phyloP scores from a whole-genome alignment of 805 yeast genomes.

The Gaillardinia entomophila region DNA sequence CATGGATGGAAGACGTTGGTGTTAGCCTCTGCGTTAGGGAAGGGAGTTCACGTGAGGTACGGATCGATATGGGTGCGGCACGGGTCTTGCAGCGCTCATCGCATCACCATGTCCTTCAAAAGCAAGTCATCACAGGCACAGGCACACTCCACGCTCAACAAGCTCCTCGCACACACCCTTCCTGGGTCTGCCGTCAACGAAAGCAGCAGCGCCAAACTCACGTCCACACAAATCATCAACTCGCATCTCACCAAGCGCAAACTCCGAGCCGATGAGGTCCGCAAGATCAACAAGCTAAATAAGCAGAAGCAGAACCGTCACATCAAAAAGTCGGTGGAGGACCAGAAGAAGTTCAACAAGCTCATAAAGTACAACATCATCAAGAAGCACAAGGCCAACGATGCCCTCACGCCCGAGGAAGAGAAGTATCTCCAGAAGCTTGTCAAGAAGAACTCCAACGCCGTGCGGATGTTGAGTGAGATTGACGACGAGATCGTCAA shows the following conservation, averaged over 20 bases:
- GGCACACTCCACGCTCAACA: slow-evolving; percentile 18
- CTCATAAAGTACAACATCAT: slow-evolving; percentile 34
- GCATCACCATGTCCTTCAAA: slow-evolving; percentile 12
- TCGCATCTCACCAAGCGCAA: slow-evolving; percentile 7
- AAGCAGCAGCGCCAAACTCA: slow-evolving; percentile 1
- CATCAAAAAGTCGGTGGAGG: slow-evolving; percentile 22
- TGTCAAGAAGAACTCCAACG: slow-evolving; percentile 29
- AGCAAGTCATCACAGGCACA: slow-evolving; percentile 14
- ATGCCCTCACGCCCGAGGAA: slow-evolving; percentile 24
- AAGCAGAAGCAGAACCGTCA: slow-evolving; percentile 16
- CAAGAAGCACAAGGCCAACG: slow-evolving; percentile 21
- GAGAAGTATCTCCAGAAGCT: slow-evolving; percentile 33
- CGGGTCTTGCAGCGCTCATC: not conserved
- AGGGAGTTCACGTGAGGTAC: too few species aligned
- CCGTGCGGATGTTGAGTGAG: slow-evolving; percentile 20
- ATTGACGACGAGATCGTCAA: slow-evolving; percentile 26
- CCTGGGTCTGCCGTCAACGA: slow-evolving; percentile 9
- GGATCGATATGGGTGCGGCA: too few species aligned
- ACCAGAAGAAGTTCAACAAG: slow-evolving; percentile 27
- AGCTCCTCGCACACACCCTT: slow-evolving; percentile 17
- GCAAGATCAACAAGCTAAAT: slow-evolving; percentile 11
- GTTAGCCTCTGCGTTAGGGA: too few species aligned
- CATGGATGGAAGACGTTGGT: too few species aligned
- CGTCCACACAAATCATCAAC: slow-evolving; percentile 5
- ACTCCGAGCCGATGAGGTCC: slow-evolving; percentile 11